Conservation (phyloP, 2,329 filamentous ascomycete genomes). For the Trichoderma sp. region DNA sequence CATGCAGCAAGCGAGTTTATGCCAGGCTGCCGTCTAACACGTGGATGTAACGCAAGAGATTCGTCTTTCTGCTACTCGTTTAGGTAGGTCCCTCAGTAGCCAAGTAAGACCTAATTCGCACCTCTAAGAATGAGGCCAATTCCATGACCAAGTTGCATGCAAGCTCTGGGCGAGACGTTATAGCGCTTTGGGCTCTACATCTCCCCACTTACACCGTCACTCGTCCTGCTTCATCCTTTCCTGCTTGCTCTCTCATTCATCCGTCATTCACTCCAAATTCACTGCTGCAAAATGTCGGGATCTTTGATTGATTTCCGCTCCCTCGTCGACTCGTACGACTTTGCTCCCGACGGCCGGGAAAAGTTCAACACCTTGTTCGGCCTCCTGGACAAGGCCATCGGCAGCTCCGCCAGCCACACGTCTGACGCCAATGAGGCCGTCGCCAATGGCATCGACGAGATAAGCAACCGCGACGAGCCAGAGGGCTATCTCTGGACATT, state of each 20-base stretch:
- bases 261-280: not conserved
- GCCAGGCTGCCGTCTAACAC: not conserved
- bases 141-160: not conserved
- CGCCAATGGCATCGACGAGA: slow-evolving; percentile 33
- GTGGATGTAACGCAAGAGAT: not conserved
- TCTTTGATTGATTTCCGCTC: not conserved
- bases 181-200: not conserved
- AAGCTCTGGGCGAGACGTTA: not conserved
- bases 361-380: slow-evolving; percentile 28
- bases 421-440: slow-evolving; percentile 28
- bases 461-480: slow-evolving; percentile 29
- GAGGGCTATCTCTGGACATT: slow-evolving; percentile 36
- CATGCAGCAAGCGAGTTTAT: not conserved
- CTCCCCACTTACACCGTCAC: not conserved
- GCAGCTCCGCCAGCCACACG: slow-evolving; percentile 25
- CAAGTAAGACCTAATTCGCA: not conserved
- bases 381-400: slow-evolving; percentile 33
- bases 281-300: not conserved
- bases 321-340: not conserved
- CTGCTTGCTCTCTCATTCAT: not conserved
- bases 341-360: not conserved
- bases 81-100: not conserved
- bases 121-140: not conserved
- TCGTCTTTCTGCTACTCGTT: not conserved
- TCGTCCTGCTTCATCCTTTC: not conserved